Evolutionary conservation across 2,329 filamentous ascomycete genomes (phyloP).

Genomic region (Diplodia sapinea): DNA sequence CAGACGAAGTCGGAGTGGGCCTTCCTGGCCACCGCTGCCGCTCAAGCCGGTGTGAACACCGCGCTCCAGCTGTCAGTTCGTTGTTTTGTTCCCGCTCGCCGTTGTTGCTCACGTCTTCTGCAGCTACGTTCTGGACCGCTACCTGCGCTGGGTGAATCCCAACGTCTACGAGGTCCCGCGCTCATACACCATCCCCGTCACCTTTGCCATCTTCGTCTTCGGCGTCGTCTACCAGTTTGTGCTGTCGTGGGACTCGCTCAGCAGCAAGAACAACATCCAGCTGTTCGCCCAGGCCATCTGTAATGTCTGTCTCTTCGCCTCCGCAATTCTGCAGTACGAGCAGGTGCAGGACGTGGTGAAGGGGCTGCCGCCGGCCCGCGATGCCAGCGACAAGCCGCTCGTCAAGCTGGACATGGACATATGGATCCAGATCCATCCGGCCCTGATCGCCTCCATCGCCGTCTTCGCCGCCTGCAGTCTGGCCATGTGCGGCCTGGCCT

Average conservation of each 20-base stretch:
- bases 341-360: conserved; percentile 31
- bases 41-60: conserved; percentile 33
- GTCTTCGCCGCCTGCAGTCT: conserved; percentile 30
- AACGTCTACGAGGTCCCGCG: conserved; percentile 2
- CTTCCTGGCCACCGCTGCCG: conserved; percentile 34
- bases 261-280: conserved; percentile 39
- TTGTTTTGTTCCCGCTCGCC: no score
- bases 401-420: conserved; percentile 33
- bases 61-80: conserved; percentile 35
- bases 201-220: conserved; percentile 31
- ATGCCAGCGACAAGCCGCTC: conserved; percentile 32
- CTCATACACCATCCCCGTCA: conserved; percentile 16
- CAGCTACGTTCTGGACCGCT: conserved; percentile 17
- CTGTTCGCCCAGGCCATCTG: conserved; percentile 36
- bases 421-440: conserved; percentile 31
- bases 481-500: conserved; percentile 31
- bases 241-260: conserved; percentile 38
- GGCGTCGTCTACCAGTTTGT: conserved; percentile 37
- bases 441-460: conserved; percentile 25
- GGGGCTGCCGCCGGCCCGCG: background rate
- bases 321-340: conserved; percentile 36
- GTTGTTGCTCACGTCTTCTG: background rate
- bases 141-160: conserved; percentile 19
- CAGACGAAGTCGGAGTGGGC: conserved; percentile 21
- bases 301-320: conserved; percentile 36